phyloP scores from a whole-genome alignment of 73 alveolate species.

The Paramecium pentaurelia region DNA sequence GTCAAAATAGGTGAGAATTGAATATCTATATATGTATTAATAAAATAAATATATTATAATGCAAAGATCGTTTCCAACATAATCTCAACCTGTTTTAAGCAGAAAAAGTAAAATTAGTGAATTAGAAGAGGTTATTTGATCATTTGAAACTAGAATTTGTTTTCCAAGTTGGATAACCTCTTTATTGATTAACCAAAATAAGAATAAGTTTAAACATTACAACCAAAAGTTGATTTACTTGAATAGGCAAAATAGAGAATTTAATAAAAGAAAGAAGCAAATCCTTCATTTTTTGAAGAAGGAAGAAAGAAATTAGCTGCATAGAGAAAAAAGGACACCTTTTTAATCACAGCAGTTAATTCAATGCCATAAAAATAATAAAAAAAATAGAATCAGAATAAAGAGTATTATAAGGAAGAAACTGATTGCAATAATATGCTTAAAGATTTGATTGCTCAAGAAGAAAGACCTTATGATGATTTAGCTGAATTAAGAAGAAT shows the following conservation, averaged over 20 bases:
- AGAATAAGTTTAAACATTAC: not conserved
- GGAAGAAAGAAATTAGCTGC: not conserved
- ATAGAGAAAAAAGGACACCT: not conserved
- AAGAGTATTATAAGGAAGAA: not conserved
- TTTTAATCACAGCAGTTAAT: slow-evolving; percentile 21
- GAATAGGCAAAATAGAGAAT: not conserved
- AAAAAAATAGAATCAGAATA: not conserved
- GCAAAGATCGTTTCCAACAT: not conserved
- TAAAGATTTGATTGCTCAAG: slow-evolving; percentile 14
- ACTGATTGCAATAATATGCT: not conserved
- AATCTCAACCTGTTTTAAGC: not conserved
- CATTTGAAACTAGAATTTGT: not conserved
- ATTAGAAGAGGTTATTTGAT: not conserved
- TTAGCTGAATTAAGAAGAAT: slow-evolving; percentile 18
- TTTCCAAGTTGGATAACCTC: not conserved
- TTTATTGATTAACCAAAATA: not conserved
- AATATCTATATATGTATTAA: not conserved
- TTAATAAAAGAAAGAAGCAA: not conserved
- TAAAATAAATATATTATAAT: not conserved
- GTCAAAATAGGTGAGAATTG: not conserved
- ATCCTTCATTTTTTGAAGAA: slow-evolving; percentile 1
- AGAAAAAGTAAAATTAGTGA: slow-evolving; percentile 4
- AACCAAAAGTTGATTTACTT: not conserved
- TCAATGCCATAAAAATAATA: not conserved
- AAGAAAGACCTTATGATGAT: slow-evolving; percentile 36